Evolutionary conservation across 208 protist genomes (phyloP).

Genomic region (Trypanosoma lewisi): DNA sequence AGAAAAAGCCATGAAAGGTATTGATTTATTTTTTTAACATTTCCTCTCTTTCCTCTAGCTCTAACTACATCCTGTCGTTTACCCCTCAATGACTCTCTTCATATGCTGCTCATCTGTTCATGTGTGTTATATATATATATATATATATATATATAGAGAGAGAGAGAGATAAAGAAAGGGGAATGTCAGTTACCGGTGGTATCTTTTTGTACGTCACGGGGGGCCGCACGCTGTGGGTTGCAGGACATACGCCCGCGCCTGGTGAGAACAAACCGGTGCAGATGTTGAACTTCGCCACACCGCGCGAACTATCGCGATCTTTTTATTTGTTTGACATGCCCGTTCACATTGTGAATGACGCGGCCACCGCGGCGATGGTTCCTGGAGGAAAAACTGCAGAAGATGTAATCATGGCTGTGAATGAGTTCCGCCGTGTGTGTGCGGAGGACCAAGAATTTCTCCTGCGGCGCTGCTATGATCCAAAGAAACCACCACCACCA

Average conservation of each 20-base stretch:
- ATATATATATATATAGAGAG: too few relatives aligned
- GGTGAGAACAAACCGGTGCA: slow-evolving; percentile 60
- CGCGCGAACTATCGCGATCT: slow-evolving; percentile 69
- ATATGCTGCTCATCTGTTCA: too few relatives aligned
- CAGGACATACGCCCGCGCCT: slow-evolving; percentile 57
- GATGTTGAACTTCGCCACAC: slow-evolving; percentile 63
- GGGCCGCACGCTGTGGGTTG: slow-evolving; percentile 87
- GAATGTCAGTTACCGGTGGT: slow-evolving; percentile 20
- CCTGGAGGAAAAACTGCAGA: slow-evolving; percentile 71
- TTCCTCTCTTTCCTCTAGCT: too few relatives aligned
- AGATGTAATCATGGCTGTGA: slow-evolving; percentile 70
- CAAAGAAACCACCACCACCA: slow-evolving; percentile 29
- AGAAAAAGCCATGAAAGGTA: too few relatives aligned
- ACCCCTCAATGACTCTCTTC: too few relatives aligned
- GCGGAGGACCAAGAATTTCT: slow-evolving; percentile 58
- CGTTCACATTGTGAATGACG: slow-evolving; percentile 63
- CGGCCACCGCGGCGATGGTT: slow-evolving; percentile 43
- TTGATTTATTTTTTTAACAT: too few relatives aligned
- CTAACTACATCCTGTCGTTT: too few relatives aligned
- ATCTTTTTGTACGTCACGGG: slow-evolving; percentile 75
- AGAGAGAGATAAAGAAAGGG: too few relatives aligned
- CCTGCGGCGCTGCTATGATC: slow-evolving; percentile 73
- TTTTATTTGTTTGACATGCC: slow-evolving; percentile 88
- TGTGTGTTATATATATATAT: too few relatives aligned
- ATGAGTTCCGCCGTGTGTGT: slow-evolving; percentile 77